Percentiles rank a stretch among this genome's conserved stretches.
Evolutionary conservation across 2,329 filamentous ascomycete genomes (phyloP).

Genomic region (Magnaporthiopsis poae): DNA sequence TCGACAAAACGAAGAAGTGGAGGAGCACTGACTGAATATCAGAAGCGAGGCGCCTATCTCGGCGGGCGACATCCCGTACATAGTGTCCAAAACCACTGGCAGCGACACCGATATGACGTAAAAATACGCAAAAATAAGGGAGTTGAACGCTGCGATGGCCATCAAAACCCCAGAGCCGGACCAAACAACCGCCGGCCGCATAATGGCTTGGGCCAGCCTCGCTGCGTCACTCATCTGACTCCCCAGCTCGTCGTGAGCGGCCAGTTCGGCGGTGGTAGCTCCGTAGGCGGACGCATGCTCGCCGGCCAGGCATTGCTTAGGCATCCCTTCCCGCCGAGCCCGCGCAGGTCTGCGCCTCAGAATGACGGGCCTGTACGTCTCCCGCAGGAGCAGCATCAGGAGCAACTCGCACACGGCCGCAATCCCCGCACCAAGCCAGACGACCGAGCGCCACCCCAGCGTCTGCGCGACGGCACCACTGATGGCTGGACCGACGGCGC

Average conservation of each 20-base stretch:
- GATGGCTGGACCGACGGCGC: slow-evolving; percentile 21
- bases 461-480: slow-evolving; percentile 23
- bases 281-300: background rate
- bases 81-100: slow-evolving; percentile 36
- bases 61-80: slow-evolving; percentile 41
- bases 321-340: background rate
- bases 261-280: slow-evolving; percentile 24
- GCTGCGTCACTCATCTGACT: slow-evolving; percentile 29
- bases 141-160: slow-evolving; percentile 33
- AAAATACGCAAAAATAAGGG: slow-evolving; percentile 40
- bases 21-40: slow-evolving; percentile 36
- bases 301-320: background rate
- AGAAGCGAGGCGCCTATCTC: slow-evolving; percentile 44
- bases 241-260: slow-evolving; percentile 26
- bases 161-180: slow-evolving; percentile 33
- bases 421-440: slow-evolving; percentile 21
- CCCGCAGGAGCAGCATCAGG: slow-evolving; percentile 21
- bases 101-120: slow-evolving; percentile 46
- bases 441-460: slow-evolving; percentile 25
- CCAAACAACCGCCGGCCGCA: slow-evolving; percentile 39
- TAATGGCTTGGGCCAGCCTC: slow-evolving; percentile 31
- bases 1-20: background rate
- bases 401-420: slow-evolving; percentile 15
- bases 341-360: slow-evolving; percentile 22
- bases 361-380: slow-evolving; percentile 34